Percentiles rank a stretch among this genome's conserved stretches.
Conservation (phyloP, 805 yeast species). For the Blastobotrys americana region DNA sequence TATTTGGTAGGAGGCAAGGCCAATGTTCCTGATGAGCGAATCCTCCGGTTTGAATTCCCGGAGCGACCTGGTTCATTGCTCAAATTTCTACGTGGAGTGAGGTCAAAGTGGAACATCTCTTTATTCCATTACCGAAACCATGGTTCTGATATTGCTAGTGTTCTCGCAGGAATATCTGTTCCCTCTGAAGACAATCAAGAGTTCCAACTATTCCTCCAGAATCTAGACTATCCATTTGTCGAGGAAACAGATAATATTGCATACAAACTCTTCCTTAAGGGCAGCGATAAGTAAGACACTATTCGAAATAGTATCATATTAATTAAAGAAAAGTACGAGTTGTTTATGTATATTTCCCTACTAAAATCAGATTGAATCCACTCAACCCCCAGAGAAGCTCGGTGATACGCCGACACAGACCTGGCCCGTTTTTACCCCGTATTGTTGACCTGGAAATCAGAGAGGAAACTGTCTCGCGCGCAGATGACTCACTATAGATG, state of each 20-base stretch:
- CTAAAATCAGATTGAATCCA: too few relatives aligned
- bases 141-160: constrained; percentile 91
- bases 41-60: constrained; percentile 87
- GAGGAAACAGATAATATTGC: constrained; percentile 85
- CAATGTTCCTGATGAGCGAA: constrained; percentile 61
- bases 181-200: constrained; percentile 62
- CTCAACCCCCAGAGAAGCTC: too few relatives aligned
- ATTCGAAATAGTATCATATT: too few relatives aligned
- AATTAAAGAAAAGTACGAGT: too few relatives aligned
- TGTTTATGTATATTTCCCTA: too few relatives aligned
- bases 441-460: too few relatives aligned
- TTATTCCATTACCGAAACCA: constrained; percentile 95
- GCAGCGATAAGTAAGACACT: constrained; percentile 1
- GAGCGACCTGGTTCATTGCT: constrained; percentile 94
- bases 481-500: too few relatives aligned
- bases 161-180: constrained; percentile 81
- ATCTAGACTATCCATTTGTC: constrained; percentile 64
- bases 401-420: too few relatives aligned
- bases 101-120: constrained; percentile 83
- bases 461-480: too few relatives aligned
- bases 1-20: constrained; percentile 93
- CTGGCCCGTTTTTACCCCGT: too few relatives aligned
- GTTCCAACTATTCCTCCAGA: constrained; percentile 60
- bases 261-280: constrained; percentile 64
- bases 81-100: constrained; percentile 64